Percentiles rank a stretch among this genome's conserved stretches.
Evolutionary conservation across 2,329 filamentous ascomycete species (phyloP).

Genomic region (Claviceps pusilla): DNA sequence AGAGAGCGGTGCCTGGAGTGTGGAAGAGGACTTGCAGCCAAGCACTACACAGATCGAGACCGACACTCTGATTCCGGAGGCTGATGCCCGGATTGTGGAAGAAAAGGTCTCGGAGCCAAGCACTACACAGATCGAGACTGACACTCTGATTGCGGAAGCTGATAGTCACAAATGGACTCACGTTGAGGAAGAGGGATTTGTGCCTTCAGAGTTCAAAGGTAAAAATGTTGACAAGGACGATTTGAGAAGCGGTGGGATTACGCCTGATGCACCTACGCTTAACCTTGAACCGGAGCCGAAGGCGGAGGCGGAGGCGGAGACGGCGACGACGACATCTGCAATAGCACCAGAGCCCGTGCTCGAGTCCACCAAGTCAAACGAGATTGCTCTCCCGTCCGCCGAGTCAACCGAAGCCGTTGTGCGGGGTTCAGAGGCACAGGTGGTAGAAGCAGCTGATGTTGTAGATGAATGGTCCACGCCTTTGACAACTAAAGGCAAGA

Average conservation of each 20-base stretch:
- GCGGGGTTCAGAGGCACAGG: background rate
- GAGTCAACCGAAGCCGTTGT: background rate
- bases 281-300: background rate
- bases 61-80: background rate
- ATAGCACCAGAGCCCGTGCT: background rate
- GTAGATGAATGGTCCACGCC: background rate
- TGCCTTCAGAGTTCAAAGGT: background rate
- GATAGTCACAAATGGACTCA: background rate
- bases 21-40: background rate
- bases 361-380: background rate
- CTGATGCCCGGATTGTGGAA: no score
- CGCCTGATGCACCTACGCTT: background rate
- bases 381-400: background rate
- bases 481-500: background rate
- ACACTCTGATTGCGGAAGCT: background rate
- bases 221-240: background rate
- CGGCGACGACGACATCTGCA: background rate
- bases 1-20: background rate
- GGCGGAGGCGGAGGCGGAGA: no score
- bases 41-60: background rate
- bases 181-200: background rate
- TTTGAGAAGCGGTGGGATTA: background rate
- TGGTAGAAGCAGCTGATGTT: background rate
- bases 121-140: background rate
- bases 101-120: background rate